Evolutionary conservation across 495 filamentous ascomycete genomes (phyloP), one percentile per base, ranked within the genome.

Genomic region (Xylaria palmicola): DNA sequence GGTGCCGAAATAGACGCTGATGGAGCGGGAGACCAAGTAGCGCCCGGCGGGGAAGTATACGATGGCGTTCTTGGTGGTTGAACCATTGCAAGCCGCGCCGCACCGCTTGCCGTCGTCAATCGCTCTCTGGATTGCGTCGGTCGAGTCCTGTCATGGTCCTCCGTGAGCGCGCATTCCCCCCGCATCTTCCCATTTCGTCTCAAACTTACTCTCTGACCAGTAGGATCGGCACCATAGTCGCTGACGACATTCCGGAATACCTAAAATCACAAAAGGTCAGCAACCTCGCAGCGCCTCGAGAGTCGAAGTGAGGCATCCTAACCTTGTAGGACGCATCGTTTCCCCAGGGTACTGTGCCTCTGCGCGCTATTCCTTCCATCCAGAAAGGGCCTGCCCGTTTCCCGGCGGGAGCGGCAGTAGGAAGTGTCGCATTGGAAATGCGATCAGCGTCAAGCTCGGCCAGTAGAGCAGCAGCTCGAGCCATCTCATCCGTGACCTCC

Each of bases 71-170:
- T 82, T 83, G 6, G 75, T 79, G 1, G 86, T 88, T 1, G 79
- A 78, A 1, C 83, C 86, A 55, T 87, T 82, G 68, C 86, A 81
- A 62, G 73, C 69, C 36, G 79, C 85, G 24, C 52, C 60, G 59
- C 86, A 89, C 7, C 86, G 85, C 54, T 78, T 76, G 13, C 84
- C 84, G 19, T 81, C 80, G 3, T 77, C 74, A 36, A 88, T 86
- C 17, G 86, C 86, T 56, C 74, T 69, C 68, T 88, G 86, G 70
- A 88, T 87, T 1, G 86, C 84, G 55, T 65, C 77, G 6, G 85
- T 86, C 62, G 88, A 86, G 65, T 89, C 85, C 48, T 65, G 7
- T 26, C 37, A 7, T 47, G 4, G 17, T 39, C 27, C 3, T 3
- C 19, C 15, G 29, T 54, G 1, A 41, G 51, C 15, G 13, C 12